These are phyloP conservation scores for Orobanche coerulescens DNA, from an alignment of 257 asterid genomes.

Conservation along the genomic window DNA sequence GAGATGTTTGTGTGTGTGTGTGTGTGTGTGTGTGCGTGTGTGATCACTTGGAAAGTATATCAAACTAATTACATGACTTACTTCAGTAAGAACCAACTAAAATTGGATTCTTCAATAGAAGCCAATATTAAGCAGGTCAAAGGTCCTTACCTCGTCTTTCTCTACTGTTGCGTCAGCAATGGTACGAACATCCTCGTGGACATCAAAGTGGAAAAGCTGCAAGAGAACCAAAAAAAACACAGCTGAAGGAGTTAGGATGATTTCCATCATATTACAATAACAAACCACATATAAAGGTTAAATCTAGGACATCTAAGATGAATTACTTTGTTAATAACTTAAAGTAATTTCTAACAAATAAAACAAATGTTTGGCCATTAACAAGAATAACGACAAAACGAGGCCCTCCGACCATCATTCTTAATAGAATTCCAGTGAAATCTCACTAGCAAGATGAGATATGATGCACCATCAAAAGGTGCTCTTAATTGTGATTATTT, in stretches of 20 bases:
- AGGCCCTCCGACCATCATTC: background rate
- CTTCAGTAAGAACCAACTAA: background rate
- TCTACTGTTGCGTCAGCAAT: constrained; percentile 91
- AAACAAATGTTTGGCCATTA: background rate
- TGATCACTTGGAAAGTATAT: background rate
- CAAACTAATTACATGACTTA: background rate
- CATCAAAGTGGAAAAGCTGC: constrained; percentile 99
- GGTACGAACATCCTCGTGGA: constrained; percentile 96
- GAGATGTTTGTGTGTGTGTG: too few relatives aligned
- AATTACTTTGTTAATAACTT: background rate
- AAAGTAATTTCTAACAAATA: background rate
- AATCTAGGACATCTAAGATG: background rate
- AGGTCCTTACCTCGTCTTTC: constrained; percentile 85
- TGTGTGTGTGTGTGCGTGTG: too few relatives aligned
- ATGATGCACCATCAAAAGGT: background rate
- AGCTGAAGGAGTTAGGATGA: background rate
- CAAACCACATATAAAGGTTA: background rate
- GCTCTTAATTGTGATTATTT: background rate
- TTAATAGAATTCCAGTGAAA: background rate
- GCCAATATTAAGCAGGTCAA: constrained; percentile 4
- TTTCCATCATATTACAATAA: background rate
- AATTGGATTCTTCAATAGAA: background rate
- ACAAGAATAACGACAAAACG: background rate
- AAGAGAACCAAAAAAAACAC: constrained; percentile 9
- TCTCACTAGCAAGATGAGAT: background rate